Conservation (phyloP, 768 basidiomycete genomes). For the Pleurotus tuber-regium region DNA sequence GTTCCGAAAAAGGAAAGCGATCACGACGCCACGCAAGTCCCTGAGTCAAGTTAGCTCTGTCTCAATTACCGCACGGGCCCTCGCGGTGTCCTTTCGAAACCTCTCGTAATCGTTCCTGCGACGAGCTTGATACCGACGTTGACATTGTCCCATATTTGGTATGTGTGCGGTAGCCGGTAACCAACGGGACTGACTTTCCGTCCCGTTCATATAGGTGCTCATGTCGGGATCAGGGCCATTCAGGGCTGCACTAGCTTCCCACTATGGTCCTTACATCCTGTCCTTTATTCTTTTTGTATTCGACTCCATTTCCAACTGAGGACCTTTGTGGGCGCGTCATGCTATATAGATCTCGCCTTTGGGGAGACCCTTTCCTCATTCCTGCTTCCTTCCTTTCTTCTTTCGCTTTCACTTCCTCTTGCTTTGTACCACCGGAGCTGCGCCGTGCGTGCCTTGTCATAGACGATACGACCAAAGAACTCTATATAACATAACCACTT, state of each 20-base stretch:
- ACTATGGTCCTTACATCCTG: neutral
- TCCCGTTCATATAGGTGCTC: too few relatives aligned
- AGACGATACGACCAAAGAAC: neutral
- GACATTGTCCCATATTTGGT: too few relatives aligned
- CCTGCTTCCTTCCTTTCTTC: slow-evolving; percentile 6
- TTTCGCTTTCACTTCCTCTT: neutral
- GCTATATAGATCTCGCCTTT: neutral
- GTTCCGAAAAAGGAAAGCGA: slow-evolving; percentile 2
- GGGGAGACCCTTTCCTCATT: neutral
- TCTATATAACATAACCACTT: neutral
- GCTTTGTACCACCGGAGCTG: neutral
- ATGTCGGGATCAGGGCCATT: slow-evolving; percentile 7
- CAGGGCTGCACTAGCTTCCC: neutral
- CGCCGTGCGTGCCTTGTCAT: slow-evolving; percentile 1
- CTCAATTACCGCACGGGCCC: too few relatives aligned
- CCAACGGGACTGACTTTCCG: too few relatives aligned
- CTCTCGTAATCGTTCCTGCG: too few relatives aligned
- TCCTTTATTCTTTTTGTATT: slow-evolving; percentile 7
- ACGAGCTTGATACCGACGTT: too few relatives aligned
- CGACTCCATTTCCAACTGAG: slow-evolving; percentile 1
- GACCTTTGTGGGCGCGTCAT: slow-evolving; percentile 3
- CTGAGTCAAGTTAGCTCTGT: too few relatives aligned
- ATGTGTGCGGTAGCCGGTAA: too few relatives aligned
- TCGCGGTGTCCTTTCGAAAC: too few relatives aligned
- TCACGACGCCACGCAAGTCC: neutral